A percentile compares a stretch with the other conserved stretches of the same genome.
phyloP scores from a whole-genome alignment of 306 rosid genomes.

The Pyrus pyrifolia region DNA sequence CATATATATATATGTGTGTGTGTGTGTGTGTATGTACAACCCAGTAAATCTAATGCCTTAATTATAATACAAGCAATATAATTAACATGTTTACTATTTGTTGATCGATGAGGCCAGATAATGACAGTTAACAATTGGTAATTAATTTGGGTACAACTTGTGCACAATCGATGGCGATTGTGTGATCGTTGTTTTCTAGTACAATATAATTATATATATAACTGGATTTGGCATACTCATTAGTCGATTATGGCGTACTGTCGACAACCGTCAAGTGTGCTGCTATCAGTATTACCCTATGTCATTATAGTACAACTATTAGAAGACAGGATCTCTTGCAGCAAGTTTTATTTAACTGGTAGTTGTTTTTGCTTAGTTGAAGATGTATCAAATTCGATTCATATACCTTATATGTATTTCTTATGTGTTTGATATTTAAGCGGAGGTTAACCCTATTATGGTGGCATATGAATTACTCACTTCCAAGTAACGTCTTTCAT shows the following conservation, averaged over 20 bases:
- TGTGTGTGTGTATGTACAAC: neutral
- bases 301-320: neutral
- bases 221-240: neutral
- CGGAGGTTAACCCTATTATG: too few relatives aligned
- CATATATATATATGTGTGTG: neutral
- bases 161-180: neutral
- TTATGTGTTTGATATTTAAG: too few relatives aligned
- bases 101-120: neutral
- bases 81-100: neutral
- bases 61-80: slow-evolving; percentile 22
- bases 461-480: neutral
- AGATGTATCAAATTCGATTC: too few relatives aligned
- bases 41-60: slow-evolving; percentile 14
- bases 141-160: neutral
- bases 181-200: neutral
- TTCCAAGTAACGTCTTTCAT: too few relatives aligned
- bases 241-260: neutral
- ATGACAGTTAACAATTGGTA: neutral
- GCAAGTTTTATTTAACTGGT: too few relatives aligned
- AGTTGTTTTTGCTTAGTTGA: too few relatives aligned
- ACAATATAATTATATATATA: neutral
- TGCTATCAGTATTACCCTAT: neutral
- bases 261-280: neutral
- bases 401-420: too few relatives aligned
- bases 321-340: too few relatives aligned